Conservation (phyloP, 441 rosid genomes). For the Jatropha podagrica region DNA sequence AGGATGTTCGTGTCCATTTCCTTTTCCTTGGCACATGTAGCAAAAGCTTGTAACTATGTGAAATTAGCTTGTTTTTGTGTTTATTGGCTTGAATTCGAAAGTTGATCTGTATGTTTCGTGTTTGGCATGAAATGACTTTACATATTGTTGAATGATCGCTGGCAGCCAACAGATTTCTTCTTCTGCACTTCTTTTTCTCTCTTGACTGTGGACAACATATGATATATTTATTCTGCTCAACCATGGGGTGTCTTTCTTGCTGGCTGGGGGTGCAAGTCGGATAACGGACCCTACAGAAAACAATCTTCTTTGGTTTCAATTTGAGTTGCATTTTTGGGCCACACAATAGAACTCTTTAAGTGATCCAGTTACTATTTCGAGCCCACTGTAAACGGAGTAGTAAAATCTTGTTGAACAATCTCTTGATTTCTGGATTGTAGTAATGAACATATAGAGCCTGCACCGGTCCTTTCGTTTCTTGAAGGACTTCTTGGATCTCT, state of each 20-base stretch:
- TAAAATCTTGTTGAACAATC: too few relatives aligned
- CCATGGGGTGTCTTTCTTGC: too few relatives aligned
- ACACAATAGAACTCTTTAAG: neutral
- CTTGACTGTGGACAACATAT: too few relatives aligned
- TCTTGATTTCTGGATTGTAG: too few relatives aligned
- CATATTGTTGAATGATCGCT: neutral
- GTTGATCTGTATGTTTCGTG: neutral
- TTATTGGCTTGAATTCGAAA: neutral
- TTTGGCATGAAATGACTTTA: neutral
- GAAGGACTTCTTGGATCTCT: neutral
- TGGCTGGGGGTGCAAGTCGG: too few relatives aligned
- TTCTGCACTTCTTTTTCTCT: too few relatives aligned
- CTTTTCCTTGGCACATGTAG: neutral
- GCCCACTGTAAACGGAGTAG: neutral
- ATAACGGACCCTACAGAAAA: neutral
- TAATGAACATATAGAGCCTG: too few relatives aligned
- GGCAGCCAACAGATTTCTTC: neutral
- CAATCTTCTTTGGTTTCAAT: neutral
- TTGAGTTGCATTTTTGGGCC: neutral
- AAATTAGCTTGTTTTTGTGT: neutral
- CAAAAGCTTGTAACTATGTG: neutral
- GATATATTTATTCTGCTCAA: too few relatives aligned
- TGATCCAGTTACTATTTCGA: neutral
- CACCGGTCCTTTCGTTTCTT: neutral
- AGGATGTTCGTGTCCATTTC: slow-evolving; percentile 15